Evolutionary conservation across 352 stramenopile species (phyloP), one percentile per base, ranked within the genome.

Genomic region (Aphanomyces euteiches): DNA sequence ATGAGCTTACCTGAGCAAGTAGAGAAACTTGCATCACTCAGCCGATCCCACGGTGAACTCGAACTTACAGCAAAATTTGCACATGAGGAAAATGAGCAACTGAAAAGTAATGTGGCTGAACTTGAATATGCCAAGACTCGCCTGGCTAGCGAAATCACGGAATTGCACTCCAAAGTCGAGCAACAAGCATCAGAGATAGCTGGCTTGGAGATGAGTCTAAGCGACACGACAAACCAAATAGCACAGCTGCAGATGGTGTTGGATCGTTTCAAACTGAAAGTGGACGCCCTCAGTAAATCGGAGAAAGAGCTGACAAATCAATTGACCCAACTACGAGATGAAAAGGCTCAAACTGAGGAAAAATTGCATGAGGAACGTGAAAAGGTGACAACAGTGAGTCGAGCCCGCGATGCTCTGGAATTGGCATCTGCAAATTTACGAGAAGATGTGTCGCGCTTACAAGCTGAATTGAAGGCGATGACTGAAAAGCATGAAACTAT

Each of bases 241-340:
- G 48, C 12, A 5, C 54, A 56, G 59, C 41, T 67, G 59, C 59
- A 67, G 21, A 34, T 7, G 43, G 41, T 67, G 39, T 10, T 67
- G 3, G 59, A 19, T 28, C 41, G 43, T 21, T 67, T 67, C 59
- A 67, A 67, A 36, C 41, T 57, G n/a, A 67, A 67, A 34, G 39
- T 67, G 3, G 59, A 41, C 3, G 59, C 59, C 10, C n/a, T 67
- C 4, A 48, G 28, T 6, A 8, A 37, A 5, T 67, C 59, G n/a
- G 59, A 67, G 43, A 45, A 21, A 28, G n/a, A 38, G 43, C 41
- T 41, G 21, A 67, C 19, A 45, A 43, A 37, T 36, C 5, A 53
- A 54, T 40, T 41, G 34, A 19, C 15, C 8, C 45, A 50, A 13
- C 43, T 45, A 7, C 39, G 15, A 10, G 64, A 61, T 4, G 64